Base-by-base conservation (phyloP, 2,329 filamentous ascomycete species). In the Verticillium longisporum region DNA sequence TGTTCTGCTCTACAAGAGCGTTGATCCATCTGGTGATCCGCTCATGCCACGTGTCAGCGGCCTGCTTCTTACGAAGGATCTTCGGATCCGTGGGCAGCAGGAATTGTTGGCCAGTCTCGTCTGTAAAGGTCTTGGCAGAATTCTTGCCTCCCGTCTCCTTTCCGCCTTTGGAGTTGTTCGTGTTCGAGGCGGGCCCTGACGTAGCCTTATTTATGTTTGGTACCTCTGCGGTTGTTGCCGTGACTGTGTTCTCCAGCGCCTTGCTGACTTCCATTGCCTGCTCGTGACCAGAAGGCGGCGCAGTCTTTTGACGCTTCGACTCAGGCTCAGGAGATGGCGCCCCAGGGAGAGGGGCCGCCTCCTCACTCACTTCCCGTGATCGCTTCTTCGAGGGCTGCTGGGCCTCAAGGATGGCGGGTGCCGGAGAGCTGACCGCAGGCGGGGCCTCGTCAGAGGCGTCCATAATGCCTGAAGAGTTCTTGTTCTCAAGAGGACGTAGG, bases 11-110 rank as follows among this genome's bases (percentile, higher is more conserved):
- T 41, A 60, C 41, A 41, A 77, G 74, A 5, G 68, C 66, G 13
- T 68, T 67, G 33, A 68, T 65, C 74, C 74, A 77, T 58, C 72
- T 71, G 57, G 70, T 68, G 60, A 76, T 71, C 57, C 73, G 66
- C n/a, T 65, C 64, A n/a, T 65, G 62, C 74, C 74, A 77, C 4
- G 31, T 33, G 1, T 56, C 55, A 33, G 14, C 45, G n/a, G 45
- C 15, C 45, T 50, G n/a, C 18, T 4, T 50, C 18, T 50, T 50
- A 50, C 21, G 45, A n/a, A 50, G 18, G 11, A 50, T 21, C 18
- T n/a, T 21, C n/a, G 21, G 45, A 26, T 50, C 45, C n/a, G n/a
- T 21, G 6, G 45, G 45, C n/a, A 50, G n/a, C 45, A 11, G 21
- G 45, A 21, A 50, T 10, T 50, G n/a, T 13, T 50, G 45, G 9